Percentiles rank a stretch among this genome's conserved stretches.
Evolutionary conservation across 345 rosid genomes (phyloP).

Genomic region (Carallia pectinifolia): DNA sequence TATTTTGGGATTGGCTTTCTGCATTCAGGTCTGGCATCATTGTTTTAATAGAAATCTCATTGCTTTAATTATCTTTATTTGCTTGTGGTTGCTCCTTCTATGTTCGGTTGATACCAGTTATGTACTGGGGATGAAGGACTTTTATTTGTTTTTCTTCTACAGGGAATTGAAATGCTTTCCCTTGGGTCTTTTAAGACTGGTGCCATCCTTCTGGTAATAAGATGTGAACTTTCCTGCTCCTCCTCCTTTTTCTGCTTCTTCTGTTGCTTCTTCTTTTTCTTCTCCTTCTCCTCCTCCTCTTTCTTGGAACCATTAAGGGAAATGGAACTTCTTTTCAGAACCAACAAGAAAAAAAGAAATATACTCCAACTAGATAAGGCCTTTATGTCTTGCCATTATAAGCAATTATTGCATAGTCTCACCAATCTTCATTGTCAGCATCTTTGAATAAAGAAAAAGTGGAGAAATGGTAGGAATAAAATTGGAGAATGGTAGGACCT

Average conservation of each 20-base stretch:
- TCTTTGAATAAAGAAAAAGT: too few species aligned
- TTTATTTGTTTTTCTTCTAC: constrained; percentile 9
- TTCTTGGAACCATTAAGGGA: too few species aligned
- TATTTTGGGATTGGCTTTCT: constrained; percentile 87
- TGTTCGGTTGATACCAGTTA: background rate
- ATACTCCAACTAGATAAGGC: too few species aligned
- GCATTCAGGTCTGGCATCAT: constrained; percentile 80
- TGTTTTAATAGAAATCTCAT: background rate
- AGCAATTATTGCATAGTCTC: too few species aligned
- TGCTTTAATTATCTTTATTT: constrained; percentile 6
- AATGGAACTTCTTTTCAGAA: too few species aligned
- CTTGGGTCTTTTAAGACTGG: constrained; percentile 98
- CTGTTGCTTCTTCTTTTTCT: too few species aligned
- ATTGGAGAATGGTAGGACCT: too few species aligned
- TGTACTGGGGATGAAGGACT: background rate
- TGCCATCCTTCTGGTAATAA: constrained; percentile 85
- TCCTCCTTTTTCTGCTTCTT: background rate
- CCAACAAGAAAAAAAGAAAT: too few species aligned
- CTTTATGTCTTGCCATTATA: too few species aligned
- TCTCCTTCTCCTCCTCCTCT: too few species aligned
- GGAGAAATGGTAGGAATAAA: too few species aligned
- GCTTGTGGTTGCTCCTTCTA: background rate
- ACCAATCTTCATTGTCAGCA: too few species aligned
- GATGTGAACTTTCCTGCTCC: background rate
- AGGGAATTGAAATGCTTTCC: constrained; percentile 99